Evolutionary conservation across 2,329 filamentous ascomycete species (phyloP).

Genomic region (Drechslerella dactyloides): DNA sequence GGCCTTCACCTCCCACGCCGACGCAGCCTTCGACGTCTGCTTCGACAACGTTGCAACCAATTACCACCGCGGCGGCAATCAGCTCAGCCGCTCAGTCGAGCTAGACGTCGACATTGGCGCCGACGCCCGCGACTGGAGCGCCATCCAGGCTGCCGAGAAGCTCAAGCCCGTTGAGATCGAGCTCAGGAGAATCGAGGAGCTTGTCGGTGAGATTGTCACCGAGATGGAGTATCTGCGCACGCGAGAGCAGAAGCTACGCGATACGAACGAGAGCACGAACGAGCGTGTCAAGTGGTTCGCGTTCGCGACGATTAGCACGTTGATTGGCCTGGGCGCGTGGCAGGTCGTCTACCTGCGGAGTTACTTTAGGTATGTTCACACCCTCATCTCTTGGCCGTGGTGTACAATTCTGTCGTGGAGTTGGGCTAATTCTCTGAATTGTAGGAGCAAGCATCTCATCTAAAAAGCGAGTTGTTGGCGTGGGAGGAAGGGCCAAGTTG

Average conservation of each 20-base stretch:
- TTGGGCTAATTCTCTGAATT: conserved; percentile 21
- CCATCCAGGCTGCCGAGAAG: conserved; percentile 95
- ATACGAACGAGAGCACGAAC: conserved; percentile 99
- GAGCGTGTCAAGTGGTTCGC: conserved; percentile 99
- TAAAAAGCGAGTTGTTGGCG: conserved; percentile 56
- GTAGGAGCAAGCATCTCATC: conserved; percentile 73
- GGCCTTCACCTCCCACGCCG: conserved; percentile 89
- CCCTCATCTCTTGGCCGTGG: conserved; percentile 1
- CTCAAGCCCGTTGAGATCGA: conserved; percentile 96
- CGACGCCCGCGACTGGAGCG: conserved; percentile 97
- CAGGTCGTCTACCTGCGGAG: conserved; percentile 97
- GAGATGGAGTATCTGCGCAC: conserved; percentile 95
- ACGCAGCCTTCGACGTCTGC: conserved; percentile 94
- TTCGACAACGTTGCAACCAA: conserved; percentile 77
- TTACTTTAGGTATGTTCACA: conserved; percentile 77
- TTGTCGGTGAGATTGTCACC: conserved; percentile 81
- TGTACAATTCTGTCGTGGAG: conserved; percentile 17
- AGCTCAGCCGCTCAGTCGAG: conserved; percentile 62
- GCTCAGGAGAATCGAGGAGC: conserved; percentile 87
- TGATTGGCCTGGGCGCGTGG: conserved; percentile 89
- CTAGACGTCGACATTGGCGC: conserved; percentile 95
- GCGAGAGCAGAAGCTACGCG: conserved; percentile 91
- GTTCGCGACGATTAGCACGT: conserved; percentile 86
- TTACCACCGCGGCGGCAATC: conserved; percentile 50
- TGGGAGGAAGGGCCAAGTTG: conserved; percentile 1